Conservation (phyloP, 2,329 filamentous ascomycete species). For the Fusarium poae region DNA sequence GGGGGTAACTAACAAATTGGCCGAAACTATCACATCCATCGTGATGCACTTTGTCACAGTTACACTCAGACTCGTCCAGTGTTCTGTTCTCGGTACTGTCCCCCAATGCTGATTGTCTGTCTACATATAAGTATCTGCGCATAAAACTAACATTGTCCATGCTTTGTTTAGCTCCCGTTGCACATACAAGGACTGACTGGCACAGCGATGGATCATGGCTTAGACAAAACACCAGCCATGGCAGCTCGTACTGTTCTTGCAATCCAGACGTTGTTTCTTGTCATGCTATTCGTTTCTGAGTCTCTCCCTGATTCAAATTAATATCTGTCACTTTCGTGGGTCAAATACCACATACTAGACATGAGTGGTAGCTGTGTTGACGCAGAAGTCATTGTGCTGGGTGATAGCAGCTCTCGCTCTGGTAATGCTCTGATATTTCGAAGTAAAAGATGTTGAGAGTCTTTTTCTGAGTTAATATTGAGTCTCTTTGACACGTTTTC, state of each 20-base stretch:
- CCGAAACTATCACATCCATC: constrained; percentile 14
- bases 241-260: constrained; percentile 51
- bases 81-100: neutral
- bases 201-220: constrained; percentile 22
- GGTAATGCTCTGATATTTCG: constrained; percentile 46
- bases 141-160: neutral
- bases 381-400: constrained; percentile 17
- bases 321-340: rapidly evolving
- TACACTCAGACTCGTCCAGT: too few species aligned
- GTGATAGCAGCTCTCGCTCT: constrained; percentile 43
- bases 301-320: constrained; percentile 13
- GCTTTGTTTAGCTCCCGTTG: neutral
- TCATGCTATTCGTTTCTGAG: constrained; percentile 16
- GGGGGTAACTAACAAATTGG: constrained; percentile 32
- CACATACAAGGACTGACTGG: neutral
- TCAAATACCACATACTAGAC: constrained; percentile 21
- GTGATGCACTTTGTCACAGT: constrained; percentile 46
- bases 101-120: neutral
- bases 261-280: constrained; percentile 51
- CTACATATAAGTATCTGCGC: neutral
- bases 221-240: constrained; percentile 45
- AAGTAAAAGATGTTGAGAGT: constrained; percentile 44
- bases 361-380: constrained; percentile 13
- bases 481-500: constrained; percentile 5
- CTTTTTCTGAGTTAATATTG: constrained; percentile 45